Conservation (phyloP, 805 yeast species). For the Ogataea pilisensis region DNA sequence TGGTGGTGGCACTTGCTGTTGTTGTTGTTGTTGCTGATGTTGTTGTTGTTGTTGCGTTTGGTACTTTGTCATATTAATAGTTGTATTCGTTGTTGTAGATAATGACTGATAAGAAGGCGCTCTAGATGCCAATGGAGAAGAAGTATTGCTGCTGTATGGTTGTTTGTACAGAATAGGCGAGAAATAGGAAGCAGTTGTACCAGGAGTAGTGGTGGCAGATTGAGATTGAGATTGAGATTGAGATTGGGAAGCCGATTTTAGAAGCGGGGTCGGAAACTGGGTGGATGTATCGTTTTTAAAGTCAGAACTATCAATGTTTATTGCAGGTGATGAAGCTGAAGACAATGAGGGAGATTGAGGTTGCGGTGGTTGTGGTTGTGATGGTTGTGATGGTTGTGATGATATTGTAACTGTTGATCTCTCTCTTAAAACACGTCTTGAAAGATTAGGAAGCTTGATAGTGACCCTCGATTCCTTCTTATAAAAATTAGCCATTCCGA, state of each 20-base stretch:
- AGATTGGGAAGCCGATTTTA: neutral
- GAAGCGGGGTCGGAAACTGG: neutral
- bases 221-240: neutral
- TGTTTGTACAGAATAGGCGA: neutral
- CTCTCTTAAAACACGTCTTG: slow-evolving; percentile 14
- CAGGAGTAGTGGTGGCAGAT: neutral
- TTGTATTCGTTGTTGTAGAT: neutral
- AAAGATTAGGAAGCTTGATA: slow-evolving; percentile 11
- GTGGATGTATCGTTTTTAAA: neutral
- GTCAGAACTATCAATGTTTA: neutral
- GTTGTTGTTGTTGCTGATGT: neutral
- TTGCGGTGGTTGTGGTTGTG: neutral
- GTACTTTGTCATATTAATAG: too few relatives aligned
- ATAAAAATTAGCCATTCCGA: slow-evolving; percentile 64
- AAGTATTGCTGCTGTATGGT: neutral
- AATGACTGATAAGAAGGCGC: neutral
- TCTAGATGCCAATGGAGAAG: slow-evolving; percentile 3
- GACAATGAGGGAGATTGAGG: neutral
- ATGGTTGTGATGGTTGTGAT: neutral
- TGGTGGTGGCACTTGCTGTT: slow-evolving; percentile 7
- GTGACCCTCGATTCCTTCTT: slow-evolving; percentile 8
- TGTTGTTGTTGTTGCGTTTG: too few relatives aligned
- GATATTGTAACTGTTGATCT: slow-evolving; percentile 12
- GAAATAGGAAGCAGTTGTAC: neutral
- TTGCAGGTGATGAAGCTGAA: neutral